phyloP scores from a whole-genome alignment of 805 yeast genomes.

The Candida succiphila region DNA sequence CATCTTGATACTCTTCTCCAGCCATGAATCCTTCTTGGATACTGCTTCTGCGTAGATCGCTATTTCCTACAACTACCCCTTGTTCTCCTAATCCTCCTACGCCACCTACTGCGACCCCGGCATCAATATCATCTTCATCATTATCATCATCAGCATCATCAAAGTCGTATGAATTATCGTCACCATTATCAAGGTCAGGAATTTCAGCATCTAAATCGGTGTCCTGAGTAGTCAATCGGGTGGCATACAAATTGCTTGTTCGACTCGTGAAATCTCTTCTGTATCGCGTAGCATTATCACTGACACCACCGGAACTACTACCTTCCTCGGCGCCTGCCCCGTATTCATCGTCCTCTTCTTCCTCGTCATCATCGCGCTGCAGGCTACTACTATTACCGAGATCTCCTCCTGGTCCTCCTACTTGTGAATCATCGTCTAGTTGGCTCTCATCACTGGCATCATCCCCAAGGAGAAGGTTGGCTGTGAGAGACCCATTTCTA shows the following conservation, averaged over 20 bases:
- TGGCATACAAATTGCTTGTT: too few relatives aligned
- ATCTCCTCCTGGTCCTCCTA: too few relatives aligned
- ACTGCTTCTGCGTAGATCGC: not conserved
- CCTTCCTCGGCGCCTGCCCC: constrained; percentile 9
- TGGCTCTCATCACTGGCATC: too few relatives aligned
- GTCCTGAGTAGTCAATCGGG: constrained; percentile 9
- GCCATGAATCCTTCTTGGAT: constrained; percentile 23
- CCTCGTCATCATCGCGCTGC: constrained; percentile 10
- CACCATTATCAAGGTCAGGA: constrained; percentile 32
- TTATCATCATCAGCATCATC: constrained; percentile 19
- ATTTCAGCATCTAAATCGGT: constrained; percentile 37
- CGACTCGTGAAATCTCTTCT: constrained; percentile 2
- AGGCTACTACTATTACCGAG: constrained; percentile 6
- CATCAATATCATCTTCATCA: constrained; percentile 8
- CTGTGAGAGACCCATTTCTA: too few relatives aligned
- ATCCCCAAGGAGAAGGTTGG: too few relatives aligned
- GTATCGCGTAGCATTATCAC: constrained; percentile 8
- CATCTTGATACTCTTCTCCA: constrained; percentile 26
- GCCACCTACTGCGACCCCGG: constrained; percentile 2
- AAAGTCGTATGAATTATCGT: constrained; percentile 24
- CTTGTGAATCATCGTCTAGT: too few relatives aligned
- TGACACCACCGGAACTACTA: too few relatives aligned
- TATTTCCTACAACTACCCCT: constrained; percentile 2
- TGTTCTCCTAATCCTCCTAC: constrained; percentile 1
- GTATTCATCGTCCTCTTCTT: constrained; percentile 1